A percentile compares a stretch with the other conserved stretches of the same genome.
Evolutionary conservation across 2,329 filamentous ascomycete genomes (phyloP).

Genomic region (Aspergillus sp.): DNA sequence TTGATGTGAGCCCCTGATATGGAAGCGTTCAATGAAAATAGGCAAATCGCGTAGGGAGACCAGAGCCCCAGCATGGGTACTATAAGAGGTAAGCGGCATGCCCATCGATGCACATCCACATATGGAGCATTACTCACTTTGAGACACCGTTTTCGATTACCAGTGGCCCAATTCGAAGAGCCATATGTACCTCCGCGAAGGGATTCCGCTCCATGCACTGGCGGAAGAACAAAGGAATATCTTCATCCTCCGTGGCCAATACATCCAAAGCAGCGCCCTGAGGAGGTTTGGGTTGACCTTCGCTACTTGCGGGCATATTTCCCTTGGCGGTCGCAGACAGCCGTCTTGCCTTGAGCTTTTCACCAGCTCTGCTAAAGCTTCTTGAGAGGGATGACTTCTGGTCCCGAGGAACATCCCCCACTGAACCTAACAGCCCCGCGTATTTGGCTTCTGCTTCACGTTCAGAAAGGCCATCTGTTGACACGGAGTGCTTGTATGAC

Average conservation of each 20-base stretch:
- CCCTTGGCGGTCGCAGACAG: no score
- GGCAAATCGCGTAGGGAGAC: constrained; percentile 11
- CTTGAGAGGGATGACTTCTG: neutral
- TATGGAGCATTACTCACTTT: constrained; percentile 28
- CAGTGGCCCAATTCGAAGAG: constrained; percentile 39
- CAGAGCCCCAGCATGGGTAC: constrained; percentile 16
- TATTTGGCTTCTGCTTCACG: neutral
- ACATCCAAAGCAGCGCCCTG: constrained; percentile 12
- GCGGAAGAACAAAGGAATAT: constrained; percentile 32
- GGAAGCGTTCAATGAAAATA: constrained; percentile 7
- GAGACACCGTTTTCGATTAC: constrained; percentile 41
- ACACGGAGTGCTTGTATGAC: constrained; percentile 35
- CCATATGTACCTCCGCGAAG: constrained; percentile 42
- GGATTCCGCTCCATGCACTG: constrained; percentile 32
- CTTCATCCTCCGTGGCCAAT: constrained; percentile 13
- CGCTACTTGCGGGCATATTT: no score
- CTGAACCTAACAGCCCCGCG: neutral
- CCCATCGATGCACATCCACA: neutral
- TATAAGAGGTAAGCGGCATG: neutral
- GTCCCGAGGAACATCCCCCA: neutral
- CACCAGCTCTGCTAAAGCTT: neutral
- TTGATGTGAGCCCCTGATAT: neutral
- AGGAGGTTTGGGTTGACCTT: no score
- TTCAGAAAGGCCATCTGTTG: constrained; percentile 20
- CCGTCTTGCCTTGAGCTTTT: constrained; percentile 2